Evolutionary conservation across 176 grass and related monocot genomes (phyloP).

Genomic region (Zoysia pacifica): DNA sequence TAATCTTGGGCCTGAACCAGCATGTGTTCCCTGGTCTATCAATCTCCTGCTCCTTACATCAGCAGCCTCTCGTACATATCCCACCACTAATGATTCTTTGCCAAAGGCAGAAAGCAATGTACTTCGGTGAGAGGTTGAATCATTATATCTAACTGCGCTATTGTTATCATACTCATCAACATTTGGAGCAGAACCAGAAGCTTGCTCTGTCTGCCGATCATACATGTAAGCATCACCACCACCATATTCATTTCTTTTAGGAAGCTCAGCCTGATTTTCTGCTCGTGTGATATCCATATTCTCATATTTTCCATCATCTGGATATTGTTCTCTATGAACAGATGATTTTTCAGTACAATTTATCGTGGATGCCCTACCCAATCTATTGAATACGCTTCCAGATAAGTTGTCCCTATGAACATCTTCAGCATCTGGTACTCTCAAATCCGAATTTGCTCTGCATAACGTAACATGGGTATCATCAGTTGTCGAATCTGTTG

Average conservation of each 20-base stretch:
- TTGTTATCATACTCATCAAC: slow-evolving; percentile 47
- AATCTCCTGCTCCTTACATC: slow-evolving; percentile 51
- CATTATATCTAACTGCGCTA: slow-evolving; percentile 39
- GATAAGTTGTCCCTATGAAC: slow-evolving; percentile 46
- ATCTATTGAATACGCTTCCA: slow-evolving; percentile 75
- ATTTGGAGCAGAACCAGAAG: slow-evolving; percentile 44
- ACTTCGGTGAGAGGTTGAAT: slow-evolving; percentile 43
- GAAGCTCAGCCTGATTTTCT: slow-evolving; percentile 35
- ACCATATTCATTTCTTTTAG: slow-evolving; percentile 49
- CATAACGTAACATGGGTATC: slow-evolving; percentile 48
- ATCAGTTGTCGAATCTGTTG: slow-evolving; percentile 48
- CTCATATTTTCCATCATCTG: slow-evolving; percentile 36
- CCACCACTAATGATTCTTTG: slow-evolving; percentile 43
- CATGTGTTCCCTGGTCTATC: slow-evolving; percentile 43
- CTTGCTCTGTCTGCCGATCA: slow-evolving; percentile 37
- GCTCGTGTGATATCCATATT: slow-evolving; percentile 8
- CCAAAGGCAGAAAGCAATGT: slow-evolving; percentile 36
- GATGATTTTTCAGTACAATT: slow-evolving; percentile 30
- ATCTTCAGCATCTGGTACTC: slow-evolving; percentile 68
- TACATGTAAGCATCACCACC: slow-evolving; percentile 37
- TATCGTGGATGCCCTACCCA: slow-evolving; percentile 46
- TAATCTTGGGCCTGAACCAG: slow-evolving; percentile 50
- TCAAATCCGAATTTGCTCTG: slow-evolving; percentile 44
- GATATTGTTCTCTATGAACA: slow-evolving; percentile 34
- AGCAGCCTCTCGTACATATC: slow-evolving; percentile 53